Conservation (phyloP, 2,329 filamentous ascomycete species). For the Pyrenophora seminiperda region DNA sequence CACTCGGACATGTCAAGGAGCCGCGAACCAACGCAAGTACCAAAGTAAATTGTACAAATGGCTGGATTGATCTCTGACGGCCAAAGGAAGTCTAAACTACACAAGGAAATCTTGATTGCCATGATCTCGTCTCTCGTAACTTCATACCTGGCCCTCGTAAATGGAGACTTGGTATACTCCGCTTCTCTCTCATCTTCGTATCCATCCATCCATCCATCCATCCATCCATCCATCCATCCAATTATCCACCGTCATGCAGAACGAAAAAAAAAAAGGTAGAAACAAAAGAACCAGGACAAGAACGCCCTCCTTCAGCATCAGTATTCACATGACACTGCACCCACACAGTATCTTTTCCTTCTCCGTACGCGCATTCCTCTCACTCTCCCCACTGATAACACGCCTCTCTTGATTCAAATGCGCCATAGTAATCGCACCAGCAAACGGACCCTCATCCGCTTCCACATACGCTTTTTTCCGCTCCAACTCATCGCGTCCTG, state of each 20-base stretch:
- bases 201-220: too few species aligned
- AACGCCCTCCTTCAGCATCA: background rate
- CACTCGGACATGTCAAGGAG: too few species aligned
- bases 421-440: slow-evolving; percentile 17
- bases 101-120: too few species aligned
- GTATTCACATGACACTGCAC: slow-evolving; percentile 16
- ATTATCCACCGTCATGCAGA: background rate
- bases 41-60: too few species aligned
- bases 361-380: background rate
- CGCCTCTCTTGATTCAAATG: slow-evolving; percentile 25
- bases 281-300: background rate
- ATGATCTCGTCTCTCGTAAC: too few species aligned
- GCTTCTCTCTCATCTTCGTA: too few species aligned
- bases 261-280: too few species aligned
- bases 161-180: too few species aligned
- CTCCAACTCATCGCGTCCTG: slow-evolving; percentile 40
- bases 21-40: too few species aligned
- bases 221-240: background rate
- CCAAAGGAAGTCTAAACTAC: too few species aligned
- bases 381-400: slow-evolving; percentile 14
- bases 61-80: too few species aligned
- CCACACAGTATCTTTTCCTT: slow-evolving; percentile 2
- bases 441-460: slow-evolving; percentile 34
- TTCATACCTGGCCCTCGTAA: too few species aligned
- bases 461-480: slow-evolving; percentile 33